These are phyloP conservation scores for Colletotrichum musicola DNA, from an alignment of 2,329 filamentous ascomycete genomes.

Conservation along the genomic window DNA sequence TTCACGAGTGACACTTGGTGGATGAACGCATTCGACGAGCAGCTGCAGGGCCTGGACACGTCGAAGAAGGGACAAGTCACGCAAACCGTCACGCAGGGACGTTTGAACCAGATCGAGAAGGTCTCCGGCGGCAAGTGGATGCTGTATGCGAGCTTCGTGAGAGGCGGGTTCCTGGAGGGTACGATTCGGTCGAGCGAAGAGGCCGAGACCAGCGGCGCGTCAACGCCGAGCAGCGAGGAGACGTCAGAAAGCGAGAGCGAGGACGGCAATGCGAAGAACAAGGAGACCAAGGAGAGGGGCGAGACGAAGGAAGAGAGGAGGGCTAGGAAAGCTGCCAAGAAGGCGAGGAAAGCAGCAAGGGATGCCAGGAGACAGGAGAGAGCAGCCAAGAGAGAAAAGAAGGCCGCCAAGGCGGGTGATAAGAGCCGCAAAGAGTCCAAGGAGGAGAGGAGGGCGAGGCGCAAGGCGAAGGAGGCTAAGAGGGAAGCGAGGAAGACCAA, in stretches of 20 bases:
- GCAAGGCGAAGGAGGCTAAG: conserved; percentile 48
- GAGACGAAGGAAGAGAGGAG: conserved; percentile 48
- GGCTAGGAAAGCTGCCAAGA: conserved; percentile 46
- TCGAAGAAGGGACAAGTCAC: conserved; percentile 67
- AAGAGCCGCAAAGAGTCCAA: conserved; percentile 55
- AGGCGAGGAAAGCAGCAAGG: conserved; percentile 52
- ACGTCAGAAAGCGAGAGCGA: conserved; percentile 29
- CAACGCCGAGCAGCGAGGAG: conserved; percentile 41
- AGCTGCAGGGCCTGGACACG: conserved; percentile 82
- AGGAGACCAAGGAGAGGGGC: conserved; percentile 41
- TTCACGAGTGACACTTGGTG: conserved; percentile 90
- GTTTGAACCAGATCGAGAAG: conserved; percentile 68
- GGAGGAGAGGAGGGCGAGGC: conserved; percentile 55
- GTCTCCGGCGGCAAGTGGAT: conserved; percentile 69
- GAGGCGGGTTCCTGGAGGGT: conserved; percentile 81
- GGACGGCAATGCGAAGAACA: conserved; percentile 71
- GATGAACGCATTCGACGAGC: conserved; percentile 93
- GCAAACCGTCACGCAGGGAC: conserved; percentile 67
- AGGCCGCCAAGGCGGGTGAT: conserved; percentile 46
- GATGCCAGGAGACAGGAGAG: conserved; percentile 48
- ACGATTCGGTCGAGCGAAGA: conserved; percentile 62
- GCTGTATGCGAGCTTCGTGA: conserved; percentile 87
- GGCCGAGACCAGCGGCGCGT: conserved; percentile 40
- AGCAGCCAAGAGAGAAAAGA: conserved; percentile 42
- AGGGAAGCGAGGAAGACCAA: conserved; percentile 37